Percentiles rank a stretch among this genome's conserved stretches.
Evolutionary conservation across 805 yeast species (phyloP).

Genomic region (Nakazawaea ernobii): DNA sequence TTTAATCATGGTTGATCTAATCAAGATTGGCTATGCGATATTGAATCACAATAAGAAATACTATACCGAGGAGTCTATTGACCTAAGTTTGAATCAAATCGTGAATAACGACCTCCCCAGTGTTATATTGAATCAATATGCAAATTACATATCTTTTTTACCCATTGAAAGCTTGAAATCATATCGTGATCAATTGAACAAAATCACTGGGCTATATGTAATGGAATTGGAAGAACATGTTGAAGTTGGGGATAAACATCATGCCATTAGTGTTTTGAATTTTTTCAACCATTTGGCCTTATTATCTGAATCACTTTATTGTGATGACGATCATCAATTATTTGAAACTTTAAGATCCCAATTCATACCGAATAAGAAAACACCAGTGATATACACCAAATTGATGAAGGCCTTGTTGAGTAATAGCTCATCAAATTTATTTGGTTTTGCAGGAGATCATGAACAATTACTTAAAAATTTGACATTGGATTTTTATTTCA

Average conservation of each 20-base stretch:
- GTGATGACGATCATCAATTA: background rate
- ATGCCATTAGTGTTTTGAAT: conserved; percentile 3
- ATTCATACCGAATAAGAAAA: conserved; percentile 1
- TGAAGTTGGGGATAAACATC: background rate
- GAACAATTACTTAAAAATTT: conserved; percentile 4
- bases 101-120: background rate
- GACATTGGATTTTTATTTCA: conserved; percentile 6
- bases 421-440: background rate
- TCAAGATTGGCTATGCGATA: conserved; percentile 6
- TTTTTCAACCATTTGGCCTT: conserved; percentile 6
- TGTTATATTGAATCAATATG: conserved; percentile 1
- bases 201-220: background rate
- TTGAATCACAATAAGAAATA: background rate
- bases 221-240: background rate
- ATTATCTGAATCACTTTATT: conserved; percentile 2
- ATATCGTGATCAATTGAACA: background rate
- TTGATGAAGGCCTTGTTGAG: conserved; percentile 2
- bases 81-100: background rate
- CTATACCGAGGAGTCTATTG: background rate
- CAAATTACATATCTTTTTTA: conserved; percentile 7
- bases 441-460: background rate
- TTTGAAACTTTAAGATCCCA: background rate
- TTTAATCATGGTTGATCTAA: conserved; percentile 1
- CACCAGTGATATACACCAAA: conserved; percentile 1
- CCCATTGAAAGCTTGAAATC: background rate